A percentile compares a stretch with the other conserved stretches of the same genome.
phyloP scores from a whole-genome alignment of 371 early-diverging fungal species.

The Haplosporangium sp. region DNA sequence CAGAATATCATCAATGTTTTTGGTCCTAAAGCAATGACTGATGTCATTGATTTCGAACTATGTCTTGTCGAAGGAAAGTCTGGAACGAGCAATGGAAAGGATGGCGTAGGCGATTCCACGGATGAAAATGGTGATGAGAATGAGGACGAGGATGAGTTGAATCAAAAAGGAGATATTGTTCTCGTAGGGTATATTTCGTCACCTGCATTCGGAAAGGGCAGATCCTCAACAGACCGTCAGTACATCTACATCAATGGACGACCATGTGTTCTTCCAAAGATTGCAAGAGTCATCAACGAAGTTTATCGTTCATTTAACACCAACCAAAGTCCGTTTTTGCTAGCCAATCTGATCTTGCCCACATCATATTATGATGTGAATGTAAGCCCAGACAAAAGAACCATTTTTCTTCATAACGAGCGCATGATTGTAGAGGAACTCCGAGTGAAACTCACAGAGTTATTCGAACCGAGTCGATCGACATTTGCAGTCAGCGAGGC shows the following conservation, averaged over 20 bases:
- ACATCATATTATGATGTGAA: slow-evolving; percentile 86
- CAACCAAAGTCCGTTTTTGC: slow-evolving; percentile 84
- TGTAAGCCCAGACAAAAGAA: slow-evolving; percentile 95
- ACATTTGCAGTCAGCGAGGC: slow-evolving; percentile 59
- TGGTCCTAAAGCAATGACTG: slow-evolving; percentile 71
- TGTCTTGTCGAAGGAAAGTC: slow-evolving; percentile 30
- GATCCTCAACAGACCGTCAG: slow-evolving; percentile 86
- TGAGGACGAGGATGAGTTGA: slow-evolving; percentile 15
- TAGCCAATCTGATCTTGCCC: slow-evolving; percentile 76
- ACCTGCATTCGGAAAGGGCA: slow-evolving; percentile 74
- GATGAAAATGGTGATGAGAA: slow-evolving; percentile 2
- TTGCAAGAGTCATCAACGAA: slow-evolving; percentile 81
- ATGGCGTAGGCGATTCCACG: not conserved
- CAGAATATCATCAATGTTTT: slow-evolving; percentile 85
- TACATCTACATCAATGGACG: slow-evolving; percentile 90
- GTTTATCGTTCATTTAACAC: slow-evolving; percentile 75
- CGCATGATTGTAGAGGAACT: slow-evolving; percentile 64
- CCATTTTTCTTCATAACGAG: slow-evolving; percentile 86
- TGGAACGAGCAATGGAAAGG: not conserved
- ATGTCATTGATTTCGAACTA: slow-evolving; percentile 67
- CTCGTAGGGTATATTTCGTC: slow-evolving; percentile 75
- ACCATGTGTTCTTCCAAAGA: slow-evolving; percentile 85
- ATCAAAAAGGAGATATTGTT: slow-evolving; percentile 23
- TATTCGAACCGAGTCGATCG: slow-evolving; percentile 73
- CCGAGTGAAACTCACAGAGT: slow-evolving; percentile 58